Conservation (phyloP, 768 basidiomycete species). For the Sporobolomyces phaffii region DNA sequence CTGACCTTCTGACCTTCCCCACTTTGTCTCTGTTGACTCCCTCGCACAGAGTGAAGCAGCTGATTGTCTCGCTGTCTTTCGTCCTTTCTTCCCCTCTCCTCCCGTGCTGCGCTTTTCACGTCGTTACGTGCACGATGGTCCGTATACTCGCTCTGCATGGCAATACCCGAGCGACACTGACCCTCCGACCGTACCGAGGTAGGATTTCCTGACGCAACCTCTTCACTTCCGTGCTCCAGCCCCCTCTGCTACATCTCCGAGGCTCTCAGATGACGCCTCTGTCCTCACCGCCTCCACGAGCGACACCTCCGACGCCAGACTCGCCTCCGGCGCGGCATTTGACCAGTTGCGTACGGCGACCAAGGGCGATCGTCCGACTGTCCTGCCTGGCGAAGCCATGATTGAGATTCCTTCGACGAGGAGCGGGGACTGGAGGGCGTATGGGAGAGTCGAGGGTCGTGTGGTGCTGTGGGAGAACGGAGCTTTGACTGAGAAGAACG, state of each 20-base stretch:
- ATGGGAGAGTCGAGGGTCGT: slow-evolving; percentile 5
- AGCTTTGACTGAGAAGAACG: slow-evolving; percentile 2
- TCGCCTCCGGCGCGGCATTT: not conserved
- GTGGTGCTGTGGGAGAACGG: slow-evolving; percentile 15
- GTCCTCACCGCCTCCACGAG: not conserved
- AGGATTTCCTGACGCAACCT: slow-evolving; percentile 24
- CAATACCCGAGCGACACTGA: too few relatives aligned
- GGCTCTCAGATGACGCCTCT: not conserved
- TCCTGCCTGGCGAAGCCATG: not conserved
- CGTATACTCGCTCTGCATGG: too few relatives aligned
- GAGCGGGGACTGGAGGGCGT: slow-evolving; percentile 29
- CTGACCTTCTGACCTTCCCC: not conserved
- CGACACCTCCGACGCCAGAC: not conserved
- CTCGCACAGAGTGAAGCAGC: not conserved
- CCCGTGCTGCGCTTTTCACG: too few relatives aligned
- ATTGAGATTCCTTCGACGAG: not conserved
- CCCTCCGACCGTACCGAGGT: not conserved
- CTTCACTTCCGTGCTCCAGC: not conserved
- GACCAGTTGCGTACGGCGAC: not conserved
- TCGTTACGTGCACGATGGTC: too few relatives aligned
- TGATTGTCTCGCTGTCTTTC: not conserved
- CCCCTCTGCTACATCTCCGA: not conserved
- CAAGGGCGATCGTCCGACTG: not conserved
- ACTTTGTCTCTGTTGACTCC: not conserved
- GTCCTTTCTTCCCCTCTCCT: not conserved